Evolutionary conservation across 805 yeast species (phyloP), one percentile per base, ranked within the genome.

Genomic region (Wickerhamiella sergipiensis): DNA sequence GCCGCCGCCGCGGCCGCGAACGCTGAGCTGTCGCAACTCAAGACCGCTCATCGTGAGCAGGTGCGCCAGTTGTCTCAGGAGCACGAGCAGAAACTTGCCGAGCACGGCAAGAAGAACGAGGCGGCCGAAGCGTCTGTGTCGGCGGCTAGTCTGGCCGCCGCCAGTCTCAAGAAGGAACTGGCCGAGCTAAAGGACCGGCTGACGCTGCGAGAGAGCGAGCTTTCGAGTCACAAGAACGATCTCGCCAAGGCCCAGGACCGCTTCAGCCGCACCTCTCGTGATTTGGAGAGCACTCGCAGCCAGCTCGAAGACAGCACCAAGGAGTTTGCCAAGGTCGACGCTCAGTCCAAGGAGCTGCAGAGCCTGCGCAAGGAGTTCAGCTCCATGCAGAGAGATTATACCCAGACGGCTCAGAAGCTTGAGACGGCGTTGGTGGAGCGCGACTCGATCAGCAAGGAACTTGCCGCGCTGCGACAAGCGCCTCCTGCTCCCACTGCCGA

Each of bases 91-190:
- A 26, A 51, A 21, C 52, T 56, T 6, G 3, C 46, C 0, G 49
- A 50, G 17, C 56, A 62, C 46, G 50, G 60, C n/a, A 58, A 51
- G 22, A 47, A 49, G 13, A 40, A 33, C 8, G 64, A 64, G n/a
- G 56, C 68, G 22, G 80, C 76, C 53, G 61, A 3, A 2, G 43
- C 46, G 7, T 18, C 17, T 12, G 46, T 33, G 6, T 21, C n/a
- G 9, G 31, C 46, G 7, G 19, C 64, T 29, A 74, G 70, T 29
- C 57, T 22, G 13, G 76, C 5, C 57, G 53, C 58, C 24, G 52
- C 55, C 31, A 51, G 55, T 33, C 52, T 60, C 4, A 46, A 51
- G 39, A 45, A 48, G 6, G 57, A 60, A 44, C 51, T 62, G 22
- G 57, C 65, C 9, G 53, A 50, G 17, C 51, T 58, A 15, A 49